Percentiles rank a stretch among this genome's conserved stretches.
These are phyloP conservation scores for Buxus sempervirens DNA, from an alignment of 164 flowering plant genomes.

Conservation along the genomic window DNA sequence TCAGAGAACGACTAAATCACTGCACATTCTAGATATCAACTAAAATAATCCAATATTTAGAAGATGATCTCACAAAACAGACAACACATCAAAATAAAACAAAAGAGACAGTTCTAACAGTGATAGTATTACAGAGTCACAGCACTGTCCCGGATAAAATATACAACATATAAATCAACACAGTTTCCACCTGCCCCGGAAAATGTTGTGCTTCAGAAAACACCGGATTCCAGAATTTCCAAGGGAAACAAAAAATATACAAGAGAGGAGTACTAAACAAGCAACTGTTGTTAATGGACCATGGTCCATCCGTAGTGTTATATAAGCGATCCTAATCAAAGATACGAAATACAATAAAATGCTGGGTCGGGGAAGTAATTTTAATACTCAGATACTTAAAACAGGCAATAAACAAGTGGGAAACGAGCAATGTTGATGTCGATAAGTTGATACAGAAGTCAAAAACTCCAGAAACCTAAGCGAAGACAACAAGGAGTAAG, in stretches of 20 bases:
- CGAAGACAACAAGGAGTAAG: no score
- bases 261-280: not conserved
- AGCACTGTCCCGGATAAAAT: not conserved
- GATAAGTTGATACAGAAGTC: not conserved
- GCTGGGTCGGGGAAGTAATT: not conserved
- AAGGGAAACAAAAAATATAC: conserved; percentile 5
- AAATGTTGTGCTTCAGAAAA: no score
- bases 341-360: no score
- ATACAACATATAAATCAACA: not conserved
- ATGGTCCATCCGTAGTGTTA: not conserved
- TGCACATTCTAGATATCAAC: no score
- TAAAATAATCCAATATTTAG: not conserved
- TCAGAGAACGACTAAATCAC: not conserved
- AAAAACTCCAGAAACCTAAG: not conserved
- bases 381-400: not conserved
- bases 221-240: not conserved
- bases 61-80: not conserved
- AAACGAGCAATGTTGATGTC: not conserved
- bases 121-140: no score
- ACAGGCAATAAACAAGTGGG: not conserved
- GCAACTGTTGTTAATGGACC: not conserved
- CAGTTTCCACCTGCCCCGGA: not conserved
- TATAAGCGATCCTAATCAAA: not conserved
- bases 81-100: not conserved
- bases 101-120: not conserved